Percentiles rank a stretch among this genome's conserved stretches.
Evolutionary conservation across 768 basidiomycete genomes (phyloP).

Genomic region (Hemileccinum rubropunctum): DNA sequence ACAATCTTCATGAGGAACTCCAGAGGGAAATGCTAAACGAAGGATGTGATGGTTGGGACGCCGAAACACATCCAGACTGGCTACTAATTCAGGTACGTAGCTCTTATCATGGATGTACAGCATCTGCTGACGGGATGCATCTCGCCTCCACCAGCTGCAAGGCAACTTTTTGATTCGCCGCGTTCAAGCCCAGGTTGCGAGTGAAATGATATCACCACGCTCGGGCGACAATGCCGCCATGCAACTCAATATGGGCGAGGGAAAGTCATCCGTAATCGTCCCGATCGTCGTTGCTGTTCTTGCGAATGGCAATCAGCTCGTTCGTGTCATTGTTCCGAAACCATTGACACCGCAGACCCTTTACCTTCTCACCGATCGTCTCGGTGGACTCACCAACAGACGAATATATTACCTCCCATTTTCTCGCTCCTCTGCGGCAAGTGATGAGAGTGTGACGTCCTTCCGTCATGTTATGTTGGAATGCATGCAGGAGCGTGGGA

Average conservation of each 20-base stretch:
- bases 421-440: conserved; percentile 20
- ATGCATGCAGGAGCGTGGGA: conserved; percentile 37
- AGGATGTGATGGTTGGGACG: conserved; percentile 18
- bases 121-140: conserved; percentile 1
- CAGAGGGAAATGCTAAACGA: conserved; percentile 15
- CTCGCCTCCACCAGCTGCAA: conserved; percentile 23
- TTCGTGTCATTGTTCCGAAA: conserved; percentile 35
- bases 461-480: conserved; percentile 12
- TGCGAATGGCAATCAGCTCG: conserved; percentile 26
- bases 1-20: conserved; percentile 9
- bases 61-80: conserved; percentile 16
- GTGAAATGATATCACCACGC: conserved; percentile 31
- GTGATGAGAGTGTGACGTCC: conserved; percentile 18
- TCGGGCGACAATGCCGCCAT: conserved; percentile 34
- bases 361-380: conserved; percentile 28
- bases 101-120: neutral
- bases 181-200: conserved; percentile 28
- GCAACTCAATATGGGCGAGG: conserved; percentile 58
- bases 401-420: conserved; percentile 34
- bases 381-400: conserved; percentile 33
- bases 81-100: conserved; percentile 20
- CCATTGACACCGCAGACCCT: conserved; percentile 32
- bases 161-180: conserved; percentile 27
- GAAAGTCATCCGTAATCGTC: conserved; percentile 44
- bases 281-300: conserved; percentile 26